Evolutionary conservation across 2,329 filamentous ascomycete genomes (phyloP), one percentile per base, ranked within the genome.

Genomic region (Botrytis deweyae): DNA sequence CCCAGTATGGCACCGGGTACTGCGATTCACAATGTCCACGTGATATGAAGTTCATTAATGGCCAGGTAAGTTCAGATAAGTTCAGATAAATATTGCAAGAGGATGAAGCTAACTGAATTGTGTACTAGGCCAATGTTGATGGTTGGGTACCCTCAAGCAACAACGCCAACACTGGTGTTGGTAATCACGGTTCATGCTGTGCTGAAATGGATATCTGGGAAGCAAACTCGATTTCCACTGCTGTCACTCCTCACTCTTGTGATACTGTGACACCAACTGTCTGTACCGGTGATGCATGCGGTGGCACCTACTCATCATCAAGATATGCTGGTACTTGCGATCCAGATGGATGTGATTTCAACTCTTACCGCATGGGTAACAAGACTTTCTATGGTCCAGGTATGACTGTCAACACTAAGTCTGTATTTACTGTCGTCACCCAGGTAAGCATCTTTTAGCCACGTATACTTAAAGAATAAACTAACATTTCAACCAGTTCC

Each of bases 191-290:
- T 75, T 85, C 89, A 58, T 92, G 90, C 86, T 92, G 90, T 81
- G 83, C 87, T 62, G 90, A 92, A 82, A 90, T 92, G 87, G 90
- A 92, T 78, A 86, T 90, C 80, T 90, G 88, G 88, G 88, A 91
- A 81, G 88, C 88, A 72, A 90, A 91, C 83, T 86, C 83, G 70
- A 84, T 89, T 77, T 86, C 88, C 20, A 85, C 84, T 38, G 88
- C 88, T 49, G 84, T 85, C 76, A 91, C 89, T 14, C 88, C 88
- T 44, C 88, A 90, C 80, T 84, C 86, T 64, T 89, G 88, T 83
- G 82, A 86, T 82, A 76, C 75, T 8, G 72, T 74, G 36, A 80
- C 72, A 78, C 81, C 74, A 82, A 84, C 82, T 73, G 76, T 76
- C 20, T 87, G 85, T 75, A 83, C 84, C 73, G 86, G 83, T 68